A percentile compares a stretch with the other conserved stretches of the same genome.
phyloP scores from a whole-genome alignment of 495 filamentous ascomycete species.

The Echria macrotheca region DNA sequence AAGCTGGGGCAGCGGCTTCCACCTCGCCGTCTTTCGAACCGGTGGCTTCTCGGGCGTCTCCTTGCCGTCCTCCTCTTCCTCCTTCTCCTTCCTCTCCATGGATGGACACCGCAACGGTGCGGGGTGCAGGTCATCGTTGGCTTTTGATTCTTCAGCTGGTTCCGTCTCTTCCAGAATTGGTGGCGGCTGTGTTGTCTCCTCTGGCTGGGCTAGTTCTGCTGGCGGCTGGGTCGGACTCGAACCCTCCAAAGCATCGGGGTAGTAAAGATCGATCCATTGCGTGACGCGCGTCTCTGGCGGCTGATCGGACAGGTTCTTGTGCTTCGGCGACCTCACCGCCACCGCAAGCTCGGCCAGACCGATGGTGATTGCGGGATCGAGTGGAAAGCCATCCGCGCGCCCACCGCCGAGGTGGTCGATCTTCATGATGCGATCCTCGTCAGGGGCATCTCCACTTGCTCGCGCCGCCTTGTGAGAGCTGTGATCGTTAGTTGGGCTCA shows the following conservation, averaged over 20 bases:
- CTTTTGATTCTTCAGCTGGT: too few species aligned
- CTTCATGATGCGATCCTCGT: constrained; percentile 11
- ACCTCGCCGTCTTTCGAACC: constrained; percentile 15
- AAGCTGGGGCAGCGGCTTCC: constrained; percentile 21
- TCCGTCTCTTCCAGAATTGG: too few species aligned
- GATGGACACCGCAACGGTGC: too few species aligned
- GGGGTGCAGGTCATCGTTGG: too few species aligned
- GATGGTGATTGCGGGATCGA: constrained; percentile 6
- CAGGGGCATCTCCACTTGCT: too few species aligned
- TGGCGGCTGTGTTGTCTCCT: too few species aligned
- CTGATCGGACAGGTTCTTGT: constrained; percentile 8
- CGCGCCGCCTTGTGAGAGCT: too few species aligned
- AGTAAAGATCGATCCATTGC: constrained; percentile 32
- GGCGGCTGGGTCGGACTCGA: background rate
- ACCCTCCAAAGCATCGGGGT: constrained; percentile 9
- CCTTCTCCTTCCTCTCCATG: too few species aligned
- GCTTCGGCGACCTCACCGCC: background rate
- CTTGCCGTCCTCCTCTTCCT: background rate
- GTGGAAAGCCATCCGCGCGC: constrained; percentile 14
- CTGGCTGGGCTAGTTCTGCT: too few species aligned
- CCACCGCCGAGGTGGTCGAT: constrained; percentile 33
- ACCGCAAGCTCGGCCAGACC: constrained; percentile 2
- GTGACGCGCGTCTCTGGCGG: constrained; percentile 27
- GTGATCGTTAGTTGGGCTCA: too few species aligned
- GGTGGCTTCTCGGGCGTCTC: background rate